phyloP scores from a whole-genome alignment of 805 yeast species.

The Candida ascalaphidarum region DNA sequence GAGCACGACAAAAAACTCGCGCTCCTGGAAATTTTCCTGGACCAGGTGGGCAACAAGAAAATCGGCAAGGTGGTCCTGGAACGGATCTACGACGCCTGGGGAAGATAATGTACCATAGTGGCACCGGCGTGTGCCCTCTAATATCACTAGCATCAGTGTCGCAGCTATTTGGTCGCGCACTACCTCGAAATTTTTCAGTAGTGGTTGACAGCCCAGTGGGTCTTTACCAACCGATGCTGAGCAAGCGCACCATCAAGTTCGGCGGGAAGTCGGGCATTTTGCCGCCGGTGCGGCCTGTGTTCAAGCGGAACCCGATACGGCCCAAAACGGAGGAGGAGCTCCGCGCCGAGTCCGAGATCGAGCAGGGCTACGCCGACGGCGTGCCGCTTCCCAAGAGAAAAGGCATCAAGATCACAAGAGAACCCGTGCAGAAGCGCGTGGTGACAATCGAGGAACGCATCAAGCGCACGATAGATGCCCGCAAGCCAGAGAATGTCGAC shows the following conservation, averaged over 20 bases:
- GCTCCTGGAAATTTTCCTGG: slow-evolving; percentile 19
- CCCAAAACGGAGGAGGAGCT: slow-evolving; percentile 36
- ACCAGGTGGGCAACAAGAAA: slow-evolving; percentile 43
- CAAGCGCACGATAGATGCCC: slow-evolving; percentile 40
- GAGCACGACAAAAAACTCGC: slow-evolving; percentile 23
- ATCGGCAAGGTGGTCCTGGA: slow-evolving; percentile 45
- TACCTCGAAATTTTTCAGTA: too few species aligned
- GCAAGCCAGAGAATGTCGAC: slow-evolving; percentile 26
- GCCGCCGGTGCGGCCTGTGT: slow-evolving; percentile 69
- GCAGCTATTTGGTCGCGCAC: too few species aligned
- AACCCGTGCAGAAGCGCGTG: slow-evolving; percentile 43
- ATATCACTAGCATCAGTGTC: too few species aligned
- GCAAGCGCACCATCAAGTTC: slow-evolving; percentile 41
- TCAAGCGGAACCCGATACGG: slow-evolving; percentile 53
- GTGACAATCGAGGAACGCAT: slow-evolving; percentile 57
- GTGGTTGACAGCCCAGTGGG: too few species aligned
- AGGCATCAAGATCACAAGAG: slow-evolving; percentile 39
- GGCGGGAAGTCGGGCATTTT: slow-evolving; percentile 75
- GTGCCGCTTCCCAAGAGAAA: slow-evolving; percentile 57
- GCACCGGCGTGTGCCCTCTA: too few species aligned
- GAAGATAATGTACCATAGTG: too few species aligned
- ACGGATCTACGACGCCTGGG: slow-evolving; percentile 53
- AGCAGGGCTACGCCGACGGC: slow-evolving; percentile 63
- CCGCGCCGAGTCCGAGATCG: slow-evolving; percentile 37
- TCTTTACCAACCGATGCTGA: too few species aligned